phyloP scores from a whole-genome alignment of 331 rosid species.

The Acacia pycnantha region DNA sequence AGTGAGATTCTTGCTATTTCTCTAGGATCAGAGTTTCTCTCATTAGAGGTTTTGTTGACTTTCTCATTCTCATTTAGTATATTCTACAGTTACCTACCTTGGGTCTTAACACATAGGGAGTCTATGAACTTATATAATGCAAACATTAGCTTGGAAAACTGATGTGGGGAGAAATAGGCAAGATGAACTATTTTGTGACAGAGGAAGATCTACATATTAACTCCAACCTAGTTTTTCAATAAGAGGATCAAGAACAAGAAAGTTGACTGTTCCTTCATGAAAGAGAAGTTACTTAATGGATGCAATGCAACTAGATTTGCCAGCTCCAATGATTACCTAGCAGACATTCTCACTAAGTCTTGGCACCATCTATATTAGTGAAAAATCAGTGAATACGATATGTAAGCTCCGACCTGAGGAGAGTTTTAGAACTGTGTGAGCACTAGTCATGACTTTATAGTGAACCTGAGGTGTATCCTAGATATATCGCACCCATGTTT shows the following conservation, averaged over 20 bases:
- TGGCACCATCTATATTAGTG: neutral
- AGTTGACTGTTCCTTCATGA: slow-evolving; percentile 12
- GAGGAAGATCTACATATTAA: neutral
- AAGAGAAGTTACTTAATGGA: neutral
- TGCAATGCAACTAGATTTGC: neutral
- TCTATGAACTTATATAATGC: no score
- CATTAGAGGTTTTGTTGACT: no score
- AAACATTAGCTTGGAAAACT: neutral
- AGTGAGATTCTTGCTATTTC: no score
- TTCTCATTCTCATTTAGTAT: no score
- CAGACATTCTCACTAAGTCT: neutral
- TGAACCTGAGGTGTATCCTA: neutral
- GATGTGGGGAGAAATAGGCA: neutral
- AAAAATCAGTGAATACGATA: neutral
- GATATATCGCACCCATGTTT: neutral
- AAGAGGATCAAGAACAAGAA: neutral
- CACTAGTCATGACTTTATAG: neutral
- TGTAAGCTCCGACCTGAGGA: neutral
- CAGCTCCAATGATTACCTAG: neutral
- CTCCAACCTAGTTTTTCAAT: neutral
- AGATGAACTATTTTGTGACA: neutral
- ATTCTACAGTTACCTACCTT: no score
- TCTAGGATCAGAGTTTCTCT: no score
- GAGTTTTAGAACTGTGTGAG: neutral
- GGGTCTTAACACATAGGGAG: no score